Evolutionary conservation across 164 flowering plant species (phyloP), one percentile per base, ranked within the genome.

Genomic region (Saururus chinensis): DNA sequence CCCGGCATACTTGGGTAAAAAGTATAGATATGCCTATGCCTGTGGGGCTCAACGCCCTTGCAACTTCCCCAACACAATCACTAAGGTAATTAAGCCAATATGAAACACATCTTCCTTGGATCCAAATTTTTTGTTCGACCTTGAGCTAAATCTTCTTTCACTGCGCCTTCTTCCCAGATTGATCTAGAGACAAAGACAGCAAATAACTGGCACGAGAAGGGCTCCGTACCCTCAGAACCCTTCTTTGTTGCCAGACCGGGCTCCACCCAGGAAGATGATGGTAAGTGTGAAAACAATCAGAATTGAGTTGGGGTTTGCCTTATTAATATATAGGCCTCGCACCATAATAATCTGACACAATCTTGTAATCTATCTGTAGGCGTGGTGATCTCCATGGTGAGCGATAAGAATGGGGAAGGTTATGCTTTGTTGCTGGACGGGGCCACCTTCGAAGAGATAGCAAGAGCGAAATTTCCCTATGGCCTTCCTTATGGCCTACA

Each of bases 401-500:
- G 96, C 37, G 85, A 66, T 63, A 81, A 80, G 71, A 80, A 88
- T 68, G 97, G 99, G 0, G 86, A 74, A 40, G 92, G 96, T 55
- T 93, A 80, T 63, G 96, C 97, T 11, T 35, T 93, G 53, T 0
- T 93, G 53, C 65, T 93, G n/a, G 97, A 93, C 59, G 98, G 92
- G 35, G 69, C 79, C 1, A 77, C 84, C 19, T 92, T 92, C 54
- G 73, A 88, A 77, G 98, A 92, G 78, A 88, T 88, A 20, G 95
- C 98, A 6, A 79, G 97, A 70, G 98, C 96, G 20, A 81, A 81
- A 70, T 86, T 88, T 62, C 91, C 95, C 0, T 88, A 85, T 60
- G 98, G 95, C 16, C 91, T 92, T 64, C 96, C 98, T 0, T 89
- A 92, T 60, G 98, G 98, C 8, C 72, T 93, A 20, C 98, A 92